These are phyloP conservation scores for Aureobasidium sp. DNA, from an alignment of 2,329 filamentous ascomycete genomes.

Conservation along the genomic window DNA sequence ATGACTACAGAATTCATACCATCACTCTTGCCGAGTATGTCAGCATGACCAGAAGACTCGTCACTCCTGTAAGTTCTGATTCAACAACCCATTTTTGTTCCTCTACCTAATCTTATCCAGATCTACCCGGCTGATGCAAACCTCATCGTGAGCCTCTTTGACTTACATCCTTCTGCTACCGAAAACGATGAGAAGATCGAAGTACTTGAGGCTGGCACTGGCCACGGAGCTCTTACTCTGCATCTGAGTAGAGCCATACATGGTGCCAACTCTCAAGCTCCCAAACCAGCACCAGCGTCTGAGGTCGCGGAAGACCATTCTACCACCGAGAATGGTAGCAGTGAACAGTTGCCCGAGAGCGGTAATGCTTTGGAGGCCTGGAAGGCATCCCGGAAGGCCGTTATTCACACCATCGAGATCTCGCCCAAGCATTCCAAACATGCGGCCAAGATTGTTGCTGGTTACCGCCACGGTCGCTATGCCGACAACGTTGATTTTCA, in stretches of 20 bases:
- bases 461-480: slow-evolving; percentile 65
- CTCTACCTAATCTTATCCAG: slow-evolving; percentile 28
- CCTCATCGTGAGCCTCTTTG: slow-evolving; percentile 66
- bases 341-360: slow-evolving; percentile 17
- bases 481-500: slow-evolving; percentile 65
- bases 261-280: slow-evolving; percentile 55
- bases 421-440: slow-evolving; percentile 53
- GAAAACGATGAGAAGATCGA: slow-evolving; percentile 46
- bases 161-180: slow-evolving; percentile 47
- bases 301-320: slow-evolving; percentile 18
- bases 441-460: slow-evolving; percentile 55
- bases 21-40: slow-evolving; percentile 72
- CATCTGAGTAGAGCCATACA: slow-evolving; percentile 69
- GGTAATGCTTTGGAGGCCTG: slow-evolving; percentile 22
- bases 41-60: slow-evolving; percentile 54
- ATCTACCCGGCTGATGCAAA: slow-evolving; percentile 69
- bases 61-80: slow-evolving; percentile 57
- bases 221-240: slow-evolving; percentile 71
- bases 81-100: background rate
- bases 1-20: slow-evolving; percentile 48
- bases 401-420: slow-evolving; percentile 69
- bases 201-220: slow-evolving; percentile 76
- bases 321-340: slow-evolving; percentile 19
- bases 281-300: slow-evolving; percentile 30
- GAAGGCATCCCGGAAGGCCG: slow-evolving; percentile 47